A percentile compares a stretch with the other conserved stretches of the same genome.
phyloP scores from a whole-genome alignment of 2,329 filamentous ascomycete genomes.

The Claviceps sp. region DNA sequence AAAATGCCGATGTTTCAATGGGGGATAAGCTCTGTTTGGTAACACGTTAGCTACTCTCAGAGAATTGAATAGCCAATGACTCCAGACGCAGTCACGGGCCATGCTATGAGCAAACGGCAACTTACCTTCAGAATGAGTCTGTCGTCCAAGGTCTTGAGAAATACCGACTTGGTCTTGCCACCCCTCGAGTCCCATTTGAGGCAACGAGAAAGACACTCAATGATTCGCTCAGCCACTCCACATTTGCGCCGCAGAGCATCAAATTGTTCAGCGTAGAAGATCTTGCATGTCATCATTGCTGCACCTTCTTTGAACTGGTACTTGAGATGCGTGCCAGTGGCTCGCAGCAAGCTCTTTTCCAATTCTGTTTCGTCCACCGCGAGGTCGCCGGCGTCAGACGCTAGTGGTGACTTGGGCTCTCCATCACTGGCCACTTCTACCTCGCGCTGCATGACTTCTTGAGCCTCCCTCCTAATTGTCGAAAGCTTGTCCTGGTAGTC shows the following conservation, averaged over 20 bases:
- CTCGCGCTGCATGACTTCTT: slow-evolving; percentile 27
- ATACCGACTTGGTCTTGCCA: slow-evolving; percentile 94
- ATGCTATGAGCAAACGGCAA: background rate
- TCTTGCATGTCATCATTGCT: slow-evolving; percentile 95
- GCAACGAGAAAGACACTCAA: slow-evolving; percentile 89
- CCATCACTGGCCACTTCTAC: slow-evolving; percentile 17
- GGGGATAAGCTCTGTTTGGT: slow-evolving; percentile 57
- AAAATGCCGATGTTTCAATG: slow-evolving; percentile 85
- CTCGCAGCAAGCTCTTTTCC: slow-evolving; percentile 71
- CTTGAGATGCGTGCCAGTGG: slow-evolving; percentile 84
- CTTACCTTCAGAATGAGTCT: slow-evolving; percentile 71
- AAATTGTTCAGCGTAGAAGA: slow-evolving; percentile 97
- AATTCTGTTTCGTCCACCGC: slow-evolving; percentile 54
- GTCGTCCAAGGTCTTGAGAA: slow-evolving; percentile 91
- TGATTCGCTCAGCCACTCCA: slow-evolving; percentile 81
- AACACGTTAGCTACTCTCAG: no score
- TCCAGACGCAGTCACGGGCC: background rate
- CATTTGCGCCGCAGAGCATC: slow-evolving; percentile 89
- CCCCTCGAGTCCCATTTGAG: slow-evolving; percentile 97
- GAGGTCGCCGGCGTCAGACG: slow-evolving; percentile 24
- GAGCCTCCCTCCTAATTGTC: slow-evolving; percentile 43
- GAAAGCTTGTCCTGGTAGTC: slow-evolving; percentile 76
- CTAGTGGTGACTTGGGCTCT: slow-evolving; percentile 17
- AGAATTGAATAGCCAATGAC: slow-evolving; percentile 1
- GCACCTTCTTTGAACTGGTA: slow-evolving; percentile 90